These are phyloP conservation scores for Mrakia hoshinonis DNA, from an alignment of 768 basidiomycete species.

Conservation along the genomic window DNA sequence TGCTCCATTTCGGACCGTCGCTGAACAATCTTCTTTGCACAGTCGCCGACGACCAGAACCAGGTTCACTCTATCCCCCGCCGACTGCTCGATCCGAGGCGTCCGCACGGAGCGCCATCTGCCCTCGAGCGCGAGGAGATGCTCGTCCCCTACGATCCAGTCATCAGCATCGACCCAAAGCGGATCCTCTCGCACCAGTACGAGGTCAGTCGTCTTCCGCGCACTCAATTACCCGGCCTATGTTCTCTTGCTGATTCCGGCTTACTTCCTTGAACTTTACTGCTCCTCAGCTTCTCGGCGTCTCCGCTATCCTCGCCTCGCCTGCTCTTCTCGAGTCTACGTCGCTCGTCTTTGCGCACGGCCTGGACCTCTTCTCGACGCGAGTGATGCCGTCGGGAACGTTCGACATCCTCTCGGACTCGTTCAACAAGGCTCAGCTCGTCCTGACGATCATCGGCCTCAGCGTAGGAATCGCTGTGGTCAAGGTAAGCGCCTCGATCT, in stretches of 20 bases:
- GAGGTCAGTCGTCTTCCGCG: constrained; percentile 41
- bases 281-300: constrained; percentile 56
- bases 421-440: constrained; percentile 87
- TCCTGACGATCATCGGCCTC: constrained; percentile 68
- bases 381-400: constrained; percentile 74
- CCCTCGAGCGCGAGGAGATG: constrained; percentile 73
- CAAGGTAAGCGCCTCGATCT: constrained; percentile 33
- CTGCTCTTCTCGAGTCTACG: constrained; percentile 82
- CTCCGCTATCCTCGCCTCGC: constrained; percentile 63
- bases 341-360: constrained; percentile 79
- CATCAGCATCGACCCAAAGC: constrained; percentile 58
- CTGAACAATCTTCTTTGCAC: not conserved
- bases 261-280: not conserved
- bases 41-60: constrained; percentile 71
- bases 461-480: constrained; percentile 66
- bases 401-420: constrained; percentile 86
- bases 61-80: constrained; percentile 65
- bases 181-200: constrained; percentile 53
- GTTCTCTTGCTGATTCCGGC: not conserved
- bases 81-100: constrained; percentile 73
- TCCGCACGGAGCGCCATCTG: constrained; percentile 64
- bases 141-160: constrained; percentile 77
- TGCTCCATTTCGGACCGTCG: not conserved
- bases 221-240: not conserved
- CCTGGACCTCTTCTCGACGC: constrained; percentile 78